Conservation (phyloP, 768 basidiomycete species). For the Suillus variegatus region DNA sequence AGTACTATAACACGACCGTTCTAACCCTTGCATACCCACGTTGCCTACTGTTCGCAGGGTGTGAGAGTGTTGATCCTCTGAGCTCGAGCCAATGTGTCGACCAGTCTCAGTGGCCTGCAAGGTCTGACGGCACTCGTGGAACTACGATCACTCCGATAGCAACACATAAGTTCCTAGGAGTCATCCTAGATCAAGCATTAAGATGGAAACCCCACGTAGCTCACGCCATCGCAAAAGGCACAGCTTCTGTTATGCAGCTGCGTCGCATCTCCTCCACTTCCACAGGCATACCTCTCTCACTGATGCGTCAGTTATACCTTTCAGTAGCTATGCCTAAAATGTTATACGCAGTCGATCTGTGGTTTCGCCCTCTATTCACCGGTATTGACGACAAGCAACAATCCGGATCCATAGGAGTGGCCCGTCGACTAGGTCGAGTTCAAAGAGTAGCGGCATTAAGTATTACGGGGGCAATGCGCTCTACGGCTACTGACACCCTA, state of each 20-base stretch:
- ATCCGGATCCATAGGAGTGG: background rate
- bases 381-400: background rate
- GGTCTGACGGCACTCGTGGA: background rate
- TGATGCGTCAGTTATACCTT: too few species aligned
- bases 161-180: slow-evolving; percentile 7
- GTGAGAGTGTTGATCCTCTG: too few species aligned
- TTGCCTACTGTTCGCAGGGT: too few species aligned
- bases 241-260: background rate
- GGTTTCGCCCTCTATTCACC: background rate
- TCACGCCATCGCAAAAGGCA: background rate
- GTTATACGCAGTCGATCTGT: background rate
- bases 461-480: too few species aligned
- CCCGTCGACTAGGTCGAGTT: background rate
- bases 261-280: background rate
- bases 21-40: too few species aligned
- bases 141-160: background rate
- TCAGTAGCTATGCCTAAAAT: too few species aligned
- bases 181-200: slow-evolving; percentile 5
- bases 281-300: background rate
- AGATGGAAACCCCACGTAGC: background rate
- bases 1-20: too few species aligned
- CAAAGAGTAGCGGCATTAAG: too few species aligned
- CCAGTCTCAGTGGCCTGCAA: too few species aligned
- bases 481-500: too few species aligned
- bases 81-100: too few species aligned